These are phyloP conservation scores for Pythium oligandrum DNA, from an alignment of 352 stramenopile genomes.

Conservation along the genomic window DNA sequence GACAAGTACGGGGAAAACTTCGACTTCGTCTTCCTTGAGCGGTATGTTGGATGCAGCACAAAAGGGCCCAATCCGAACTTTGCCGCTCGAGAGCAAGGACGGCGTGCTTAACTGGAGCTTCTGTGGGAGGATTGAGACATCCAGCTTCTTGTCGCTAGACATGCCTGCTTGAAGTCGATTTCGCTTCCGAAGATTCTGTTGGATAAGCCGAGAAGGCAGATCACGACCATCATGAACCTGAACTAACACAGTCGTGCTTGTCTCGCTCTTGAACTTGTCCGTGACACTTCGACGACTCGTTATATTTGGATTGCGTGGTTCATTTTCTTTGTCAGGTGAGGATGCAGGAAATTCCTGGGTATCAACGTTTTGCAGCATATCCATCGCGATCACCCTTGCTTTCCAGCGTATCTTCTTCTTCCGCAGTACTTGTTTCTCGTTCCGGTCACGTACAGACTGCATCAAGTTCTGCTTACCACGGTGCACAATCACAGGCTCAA, in stretches of 20 bases:
- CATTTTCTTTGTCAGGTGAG: constrained; percentile 18
- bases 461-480: too few species aligned
- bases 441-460: too few species aligned
- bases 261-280: background rate
- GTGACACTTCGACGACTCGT: background rate
- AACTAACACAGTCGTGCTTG: constrained; percentile 1
- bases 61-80: constrained; percentile 32
- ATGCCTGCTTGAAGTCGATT: too few species aligned
- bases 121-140: constrained; percentile 32
- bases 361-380: constrained; percentile 36
- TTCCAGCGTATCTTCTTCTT: constrained; percentile 36
- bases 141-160: constrained; percentile 7
- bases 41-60: constrained; percentile 41
- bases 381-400: constrained; percentile 53
- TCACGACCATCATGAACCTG: background rate
- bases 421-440: constrained; percentile 14
- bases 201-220: background rate
- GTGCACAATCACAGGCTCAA: background rate
- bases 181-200: background rate
- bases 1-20: constrained; percentile 59
- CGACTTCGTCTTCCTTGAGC: constrained; percentile 50
- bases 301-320: constrained; percentile 12
- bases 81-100: constrained; percentile 17
- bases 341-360: background rate
- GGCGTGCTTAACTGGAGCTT: constrained; percentile 34